Conservation (phyloP, 23 red algal genomes). For the Gracilariopsis chorda region DNA sequence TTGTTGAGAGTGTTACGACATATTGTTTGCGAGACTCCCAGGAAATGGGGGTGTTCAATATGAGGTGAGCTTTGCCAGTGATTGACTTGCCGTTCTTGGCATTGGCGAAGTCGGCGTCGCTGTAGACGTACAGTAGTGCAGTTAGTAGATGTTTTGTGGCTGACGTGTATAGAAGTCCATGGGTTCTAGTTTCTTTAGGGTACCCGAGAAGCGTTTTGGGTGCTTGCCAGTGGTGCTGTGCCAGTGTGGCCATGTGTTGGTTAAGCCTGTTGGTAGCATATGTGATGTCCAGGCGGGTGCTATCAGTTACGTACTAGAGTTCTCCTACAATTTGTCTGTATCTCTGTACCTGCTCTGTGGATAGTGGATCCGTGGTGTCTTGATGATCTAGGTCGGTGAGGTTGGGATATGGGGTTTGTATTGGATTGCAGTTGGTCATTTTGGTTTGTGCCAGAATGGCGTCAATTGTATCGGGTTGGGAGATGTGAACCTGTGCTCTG, state of each 20-base stretch:
- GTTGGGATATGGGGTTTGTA: too few species aligned
- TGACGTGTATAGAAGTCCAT: not conserved
- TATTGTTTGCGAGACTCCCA: not conserved
- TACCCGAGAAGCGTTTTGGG: constrained; percentile 3
- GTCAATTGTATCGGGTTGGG: too few species aligned
- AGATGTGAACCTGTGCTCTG: too few species aligned
- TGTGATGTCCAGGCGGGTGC: constrained; percentile 2
- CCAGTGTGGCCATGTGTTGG: not conserved
- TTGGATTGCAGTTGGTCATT: too few species aligned
- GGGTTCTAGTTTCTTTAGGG: not conserved
- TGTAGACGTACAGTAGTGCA: not conserved
- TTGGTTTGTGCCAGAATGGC: too few species aligned
- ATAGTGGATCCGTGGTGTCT: too few species aligned
- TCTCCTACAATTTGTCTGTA: constrained; percentile 2
- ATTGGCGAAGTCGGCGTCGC: constrained; percentile 23
- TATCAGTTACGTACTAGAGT: not conserved
- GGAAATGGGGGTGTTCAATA: not conserved
- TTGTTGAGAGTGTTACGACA: not conserved
- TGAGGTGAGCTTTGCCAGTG: not conserved
- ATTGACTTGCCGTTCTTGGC: not conserved
- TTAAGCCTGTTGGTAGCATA: constrained; percentile 4
- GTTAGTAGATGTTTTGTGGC: not conserved
- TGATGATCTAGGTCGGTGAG: too few species aligned
- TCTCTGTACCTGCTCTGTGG: too few species aligned
- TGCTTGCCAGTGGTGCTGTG: not conserved